phyloP scores from a whole-genome alignment of 495 filamentous ascomycete species.

The Poronia punctata region DNA sequence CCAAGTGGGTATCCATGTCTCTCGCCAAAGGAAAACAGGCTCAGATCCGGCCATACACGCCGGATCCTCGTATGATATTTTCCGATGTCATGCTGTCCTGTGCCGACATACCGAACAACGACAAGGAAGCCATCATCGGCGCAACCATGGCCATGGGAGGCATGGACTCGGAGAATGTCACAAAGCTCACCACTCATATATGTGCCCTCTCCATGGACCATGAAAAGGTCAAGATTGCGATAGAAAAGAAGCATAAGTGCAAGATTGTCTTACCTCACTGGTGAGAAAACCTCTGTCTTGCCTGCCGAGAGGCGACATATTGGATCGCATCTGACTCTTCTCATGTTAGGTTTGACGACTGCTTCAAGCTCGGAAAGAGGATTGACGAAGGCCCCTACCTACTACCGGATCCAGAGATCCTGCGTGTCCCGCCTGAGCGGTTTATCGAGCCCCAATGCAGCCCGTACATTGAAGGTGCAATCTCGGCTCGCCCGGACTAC shows the following conservation, averaged over 20 bases:
- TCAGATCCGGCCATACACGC: conserved; percentile 76
- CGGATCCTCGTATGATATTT: conserved; percentile 86
- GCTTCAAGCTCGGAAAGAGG: conserved; percentile 77
- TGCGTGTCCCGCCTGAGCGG: conserved; percentile 48
- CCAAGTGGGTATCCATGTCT: conserved; percentile 69
- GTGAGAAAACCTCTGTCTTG: conserved; percentile 48
- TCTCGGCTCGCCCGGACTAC: conserved; percentile 55
- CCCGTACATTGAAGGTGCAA: conserved; percentile 66
- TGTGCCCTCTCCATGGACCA: conserved; percentile 73
- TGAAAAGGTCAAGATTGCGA: conserved; percentile 59
- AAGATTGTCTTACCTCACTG: conserved; percentile 95
- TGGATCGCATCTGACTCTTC: conserved; percentile 19
- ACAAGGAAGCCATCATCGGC: conserved; percentile 87
- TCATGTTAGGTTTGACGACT: conserved; percentile 85
- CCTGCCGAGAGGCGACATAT: background rate
- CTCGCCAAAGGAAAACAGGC: conserved; percentile 61
- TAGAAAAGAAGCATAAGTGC: conserved; percentile 55
- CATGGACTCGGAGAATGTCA: conserved; percentile 60
- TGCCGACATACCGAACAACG: conserved; percentile 73
- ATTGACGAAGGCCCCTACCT: conserved; percentile 84
- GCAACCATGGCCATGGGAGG: conserved; percentile 88
- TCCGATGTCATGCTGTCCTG: conserved; percentile 71
- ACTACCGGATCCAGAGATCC: conserved; percentile 78
- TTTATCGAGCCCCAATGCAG: conserved; percentile 48
- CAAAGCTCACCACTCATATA: conserved; percentile 75